Conservation (phyloP, 2,329 filamentous ascomycete species). For the Fusarium oligoseptatum region DNA sequence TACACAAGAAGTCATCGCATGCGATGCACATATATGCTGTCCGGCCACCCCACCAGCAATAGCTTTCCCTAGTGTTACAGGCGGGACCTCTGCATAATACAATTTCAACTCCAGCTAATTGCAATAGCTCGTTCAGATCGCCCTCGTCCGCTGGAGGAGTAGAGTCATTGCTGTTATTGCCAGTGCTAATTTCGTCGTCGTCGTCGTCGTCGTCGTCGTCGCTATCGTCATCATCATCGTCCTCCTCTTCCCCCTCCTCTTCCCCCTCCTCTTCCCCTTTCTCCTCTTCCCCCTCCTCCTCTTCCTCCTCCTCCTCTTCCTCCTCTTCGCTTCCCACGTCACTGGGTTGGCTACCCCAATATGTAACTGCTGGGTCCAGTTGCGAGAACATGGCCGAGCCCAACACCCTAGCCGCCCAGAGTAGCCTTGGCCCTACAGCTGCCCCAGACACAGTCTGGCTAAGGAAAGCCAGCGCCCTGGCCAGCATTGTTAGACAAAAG, state of each 20-base stretch:
- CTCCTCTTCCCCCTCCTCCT: background rate
- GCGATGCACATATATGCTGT: background rate
- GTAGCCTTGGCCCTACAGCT: background rate
- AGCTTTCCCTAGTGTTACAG: background rate
- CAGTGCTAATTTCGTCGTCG: background rate
- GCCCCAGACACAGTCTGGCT: background rate
- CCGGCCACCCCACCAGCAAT: background rate
- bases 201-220: background rate
- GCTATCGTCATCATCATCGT: background rate
- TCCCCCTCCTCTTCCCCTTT: background rate
- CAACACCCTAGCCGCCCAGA: background rate
- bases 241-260: rapidly evolving
- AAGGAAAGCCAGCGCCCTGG: background rate
- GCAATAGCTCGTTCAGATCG: background rate
- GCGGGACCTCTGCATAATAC: background rate
- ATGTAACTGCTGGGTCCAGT: background rate
- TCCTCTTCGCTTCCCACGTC: background rate
- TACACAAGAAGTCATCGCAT: background rate
- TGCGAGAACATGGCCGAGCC: background rate
- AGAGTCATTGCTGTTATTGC: background rate
- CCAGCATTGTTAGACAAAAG: background rate
- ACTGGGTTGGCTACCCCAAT: background rate
- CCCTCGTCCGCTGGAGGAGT: background rate
- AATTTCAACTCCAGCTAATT: background rate
- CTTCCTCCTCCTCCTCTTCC: background rate